Conservation (phyloP, 2,329 filamentous ascomycete genomes). For the Aspergillus sergii region DNA sequence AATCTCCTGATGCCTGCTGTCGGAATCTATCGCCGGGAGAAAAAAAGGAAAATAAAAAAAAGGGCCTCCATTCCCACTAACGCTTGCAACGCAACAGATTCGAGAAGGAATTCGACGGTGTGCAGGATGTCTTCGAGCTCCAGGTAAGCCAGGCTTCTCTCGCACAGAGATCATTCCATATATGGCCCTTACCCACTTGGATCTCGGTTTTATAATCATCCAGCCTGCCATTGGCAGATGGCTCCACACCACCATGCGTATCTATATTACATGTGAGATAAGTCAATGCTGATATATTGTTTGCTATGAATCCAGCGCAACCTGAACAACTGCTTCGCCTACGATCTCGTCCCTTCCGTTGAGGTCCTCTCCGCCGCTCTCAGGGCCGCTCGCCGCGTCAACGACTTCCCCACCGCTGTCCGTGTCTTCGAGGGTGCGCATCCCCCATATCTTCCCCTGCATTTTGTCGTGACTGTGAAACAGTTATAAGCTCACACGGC, state of each 20-base stretch:
- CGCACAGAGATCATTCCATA: not conserved
- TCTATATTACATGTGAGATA: not conserved
- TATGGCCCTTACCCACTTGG: conserved; percentile 8
- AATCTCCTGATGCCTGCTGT: conserved; percentile 13
- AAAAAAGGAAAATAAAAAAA: conserved; percentile 2
- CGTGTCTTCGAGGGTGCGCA: conserved; percentile 93
- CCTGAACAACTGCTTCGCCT: conserved; percentile 99
- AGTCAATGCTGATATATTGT: not conserved
- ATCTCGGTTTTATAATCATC: conserved; percentile 18
- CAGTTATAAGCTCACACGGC: conserved; percentile 7
- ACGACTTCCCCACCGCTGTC: conserved; percentile 97
- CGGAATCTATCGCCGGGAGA: conserved; percentile 4
- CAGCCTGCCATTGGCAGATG: conserved; percentile 19
- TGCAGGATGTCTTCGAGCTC: conserved; percentile 99
- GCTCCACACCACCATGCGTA: not conserved
- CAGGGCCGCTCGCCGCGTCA: conserved; percentile 91
- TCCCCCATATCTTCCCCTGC: not conserved
- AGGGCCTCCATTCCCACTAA: conserved; percentile 29
- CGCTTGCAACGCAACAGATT: conserved; percentile 66
- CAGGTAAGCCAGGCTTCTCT: conserved; percentile 67
- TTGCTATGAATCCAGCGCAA: conserved; percentile 65
- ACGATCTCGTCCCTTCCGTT: conserved; percentile 96
- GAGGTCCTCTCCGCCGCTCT: conserved; percentile 89
- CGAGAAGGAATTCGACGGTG: conserved; percentile 97
- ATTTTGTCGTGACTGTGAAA: conserved; percentile 5